Percentiles rank a stretch among this genome's conserved stretches.
Conservation (phyloP, 2,329 filamentous ascomycete species). For the Stagonosporopsis rhizophila region DNA sequence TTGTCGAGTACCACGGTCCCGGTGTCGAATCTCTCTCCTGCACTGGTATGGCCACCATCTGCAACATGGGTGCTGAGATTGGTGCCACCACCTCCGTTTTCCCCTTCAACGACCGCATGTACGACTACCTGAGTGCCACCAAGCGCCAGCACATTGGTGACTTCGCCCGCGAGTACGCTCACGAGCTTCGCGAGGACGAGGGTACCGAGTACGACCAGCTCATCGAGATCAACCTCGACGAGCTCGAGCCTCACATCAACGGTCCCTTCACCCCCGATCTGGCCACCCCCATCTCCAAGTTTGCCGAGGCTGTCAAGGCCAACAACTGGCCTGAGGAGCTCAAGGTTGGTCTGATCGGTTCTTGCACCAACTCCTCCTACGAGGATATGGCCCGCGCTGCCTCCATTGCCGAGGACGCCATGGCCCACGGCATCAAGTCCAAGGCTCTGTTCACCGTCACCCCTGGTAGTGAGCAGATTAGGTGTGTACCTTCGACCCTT, state of each 20-base stretch:
- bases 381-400: constrained; percentile 94
- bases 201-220: constrained; percentile 94
- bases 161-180: constrained; percentile 82
- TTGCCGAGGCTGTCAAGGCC: constrained; percentile 89
- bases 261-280: constrained; percentile 98
- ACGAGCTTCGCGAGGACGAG: constrained; percentile 86
- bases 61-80: constrained; percentile 61
- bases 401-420: constrained; percentile 88
- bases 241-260: constrained; percentile 98
- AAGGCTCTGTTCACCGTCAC: constrained; percentile 95
- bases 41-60: constrained; percentile 88
- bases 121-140: constrained; percentile 91
- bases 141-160: constrained; percentile 92
- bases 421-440: constrained; percentile 91
- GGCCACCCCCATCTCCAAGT: constrained; percentile 96
- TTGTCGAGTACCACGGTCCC: constrained; percentile 78
- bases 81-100: constrained; percentile 92
- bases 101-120: constrained; percentile 98
- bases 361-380: constrained; percentile 92
- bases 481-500: constrained; percentile 54
- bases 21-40: constrained; percentile 77
- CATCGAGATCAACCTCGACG: constrained; percentile 92
- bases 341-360: constrained; percentile 96
- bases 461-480: constrained; percentile 95
- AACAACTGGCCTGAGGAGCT: constrained; percentile 97